Evolutionary conservation across 495 filamentous ascomycete species (phyloP), one percentile per base, ranked within the genome.

Genomic region (Penicillium psychrofluorescens): DNA sequence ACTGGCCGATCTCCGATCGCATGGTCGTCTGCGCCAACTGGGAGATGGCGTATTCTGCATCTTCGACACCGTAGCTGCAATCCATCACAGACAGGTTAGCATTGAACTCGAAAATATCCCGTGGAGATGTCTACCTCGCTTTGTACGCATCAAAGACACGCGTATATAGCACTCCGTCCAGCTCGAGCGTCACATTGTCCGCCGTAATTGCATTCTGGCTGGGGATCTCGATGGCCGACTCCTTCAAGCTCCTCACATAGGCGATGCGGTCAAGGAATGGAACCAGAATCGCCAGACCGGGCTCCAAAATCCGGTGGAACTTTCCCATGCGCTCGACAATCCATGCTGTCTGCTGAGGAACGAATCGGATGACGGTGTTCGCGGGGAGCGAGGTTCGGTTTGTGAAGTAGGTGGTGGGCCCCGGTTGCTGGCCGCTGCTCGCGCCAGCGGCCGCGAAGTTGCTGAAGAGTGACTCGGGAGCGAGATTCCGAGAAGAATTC

Each of bases 271-370:
- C 92, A 59, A 98, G 51, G 53, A 98, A 87, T 1, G 92, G 92
- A 29, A 92, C 75, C 49, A 98, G 68, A 52, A 98, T 78, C 6
- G 94, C 89, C 33, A 98, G 69, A 43, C 92, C 92, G 0, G 92
- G 92, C 49, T 95, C 77, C 39, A 98, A 67, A 50, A 97, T 96
- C 16, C 88, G 77, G 67, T 88, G 79, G 72, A 92, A 98, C 61
- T 90, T 91, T 38, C 92, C 92, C 92, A 98, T 98, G 49, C 92
- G 88, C 70, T 98, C 94, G 33, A 98, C 92, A 46, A 98, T 89
- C 94, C 94, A 98, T 71, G 92, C 94, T 43, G 91, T 95, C 71
- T 97, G 92, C 66, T 98, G 94, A 8, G 94, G 92, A 27, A 98
- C 94, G 71, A 98, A 98, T 43, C 90, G 88, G 50, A 98, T 76